phyloP scores from a whole-genome alignment of 345 rosid species.

The Arabidopsis suecica region DNA sequence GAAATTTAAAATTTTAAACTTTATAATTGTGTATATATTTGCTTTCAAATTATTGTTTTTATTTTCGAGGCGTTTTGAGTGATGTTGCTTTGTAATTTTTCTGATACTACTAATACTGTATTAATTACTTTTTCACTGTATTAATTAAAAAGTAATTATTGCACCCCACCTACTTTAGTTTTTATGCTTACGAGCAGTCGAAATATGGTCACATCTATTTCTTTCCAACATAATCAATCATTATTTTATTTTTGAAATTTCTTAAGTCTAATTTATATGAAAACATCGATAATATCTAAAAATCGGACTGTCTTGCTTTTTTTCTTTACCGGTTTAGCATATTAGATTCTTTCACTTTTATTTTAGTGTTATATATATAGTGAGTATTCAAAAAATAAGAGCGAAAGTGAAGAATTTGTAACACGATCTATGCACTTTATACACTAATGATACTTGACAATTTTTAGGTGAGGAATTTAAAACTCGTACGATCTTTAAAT shows the following conservation, averaged over 20 bases:
- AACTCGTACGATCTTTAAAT: conserved; percentile 14
- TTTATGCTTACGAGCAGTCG: conserved; percentile 41
- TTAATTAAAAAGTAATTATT: conserved; percentile 32
- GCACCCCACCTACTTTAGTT: conserved; percentile 40
- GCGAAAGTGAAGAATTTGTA: not conserved
- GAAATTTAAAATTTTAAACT: conserved; percentile 5
- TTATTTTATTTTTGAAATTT: not conserved
- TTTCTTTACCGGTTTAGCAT: not conserved
- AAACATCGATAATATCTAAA: conserved; percentile 1
- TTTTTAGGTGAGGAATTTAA: conserved; percentile 24
- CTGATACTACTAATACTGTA: conserved; percentile 28
- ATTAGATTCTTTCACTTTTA: not conserved
- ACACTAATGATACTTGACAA: conserved; percentile 2
- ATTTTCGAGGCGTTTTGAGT: conserved; percentile 47
- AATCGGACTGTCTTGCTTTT: not conserved
- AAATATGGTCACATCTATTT: conserved; percentile 20
- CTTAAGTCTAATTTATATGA: not conserved
- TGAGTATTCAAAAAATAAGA: no score
- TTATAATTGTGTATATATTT: conserved; percentile 19
- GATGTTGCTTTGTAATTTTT: conserved; percentile 45
- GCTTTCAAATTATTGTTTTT: conserved; percentile 22
- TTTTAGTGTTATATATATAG: no score
- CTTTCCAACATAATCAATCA: conserved; percentile 12
- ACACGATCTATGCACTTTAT: not conserved
- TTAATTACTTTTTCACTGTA: conserved; percentile 39